Evolutionary conservation across 176 grass and related monocot species (phyloP).

Genomic region (Coix lacrymajobi): DNA sequence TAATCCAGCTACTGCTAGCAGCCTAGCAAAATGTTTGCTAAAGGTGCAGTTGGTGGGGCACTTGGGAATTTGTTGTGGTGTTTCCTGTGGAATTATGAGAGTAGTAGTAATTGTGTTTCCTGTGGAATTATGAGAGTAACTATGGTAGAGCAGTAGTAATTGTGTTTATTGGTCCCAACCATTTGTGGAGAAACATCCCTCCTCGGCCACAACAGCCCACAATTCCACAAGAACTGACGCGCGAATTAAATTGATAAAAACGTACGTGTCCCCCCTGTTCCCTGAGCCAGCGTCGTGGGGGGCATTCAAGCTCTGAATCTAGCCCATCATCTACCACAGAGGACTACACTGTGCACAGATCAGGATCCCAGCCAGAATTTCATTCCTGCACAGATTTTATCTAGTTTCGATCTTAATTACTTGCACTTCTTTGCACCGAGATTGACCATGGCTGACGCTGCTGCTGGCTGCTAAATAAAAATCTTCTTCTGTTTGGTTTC

Average conservation of each 20-base stretch:
- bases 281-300: neutral
- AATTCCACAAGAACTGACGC: neutral
- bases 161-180: neutral
- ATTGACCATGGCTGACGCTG: neutral
- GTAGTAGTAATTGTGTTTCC: neutral
- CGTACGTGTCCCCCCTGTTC: neutral
- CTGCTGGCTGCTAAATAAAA: neutral
- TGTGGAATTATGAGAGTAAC: neutral
- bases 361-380: neutral
- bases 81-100: neutral
- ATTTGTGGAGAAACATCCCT: neutral
- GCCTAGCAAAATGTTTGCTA: neutral
- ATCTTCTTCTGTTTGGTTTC: neutral
- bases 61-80: neutral
- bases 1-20: neutral
- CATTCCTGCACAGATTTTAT: too few species aligned
- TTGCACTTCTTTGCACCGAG: neutral
- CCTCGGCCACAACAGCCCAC: neutral
- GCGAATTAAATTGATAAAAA: neutral
- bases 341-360: neutral
- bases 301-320: neutral
- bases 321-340: neutral
- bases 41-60: neutral
- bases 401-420: neutral
- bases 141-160: neutral